A percentile compares a stretch with the other conserved stretches of the same genome.
Evolutionary conservation across 164 flowering plant genomes (phyloP).

Genomic region (Pachysandra terminalis): DNA sequence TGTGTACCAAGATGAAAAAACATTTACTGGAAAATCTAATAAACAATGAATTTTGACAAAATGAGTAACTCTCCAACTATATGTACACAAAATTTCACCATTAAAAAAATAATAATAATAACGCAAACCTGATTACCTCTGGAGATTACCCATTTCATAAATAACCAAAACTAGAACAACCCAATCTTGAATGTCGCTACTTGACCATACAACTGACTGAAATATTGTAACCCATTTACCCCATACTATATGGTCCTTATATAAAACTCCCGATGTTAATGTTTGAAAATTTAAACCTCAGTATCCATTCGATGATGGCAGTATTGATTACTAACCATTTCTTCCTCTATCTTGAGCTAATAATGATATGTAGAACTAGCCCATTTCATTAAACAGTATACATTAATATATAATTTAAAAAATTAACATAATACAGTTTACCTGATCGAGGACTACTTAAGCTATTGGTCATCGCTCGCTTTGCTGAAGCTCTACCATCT

Average conservation of each 20-base stretch:
- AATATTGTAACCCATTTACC: not conserved
- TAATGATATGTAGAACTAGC: not conserved
- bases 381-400: not conserved
- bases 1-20: not conserved
- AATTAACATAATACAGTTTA: constrained; percentile 11
- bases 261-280: not conserved
- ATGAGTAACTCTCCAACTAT: not conserved
- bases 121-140: too few relatives aligned
- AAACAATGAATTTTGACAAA: not conserved
- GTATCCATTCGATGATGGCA: not conserved
- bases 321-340: not conserved
- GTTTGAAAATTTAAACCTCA: not conserved
- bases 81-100: not conserved
- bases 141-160: too few relatives aligned
- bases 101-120: too few relatives aligned
- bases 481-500: constrained; percentile 59
- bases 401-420: constrained; percentile 1
- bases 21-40: not conserved
- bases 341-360: too few relatives aligned
- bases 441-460: constrained; percentile 39
- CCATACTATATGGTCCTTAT: not conserved
- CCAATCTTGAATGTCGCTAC: not conserved
- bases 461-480: constrained; percentile 39
- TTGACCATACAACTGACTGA: not conserved
- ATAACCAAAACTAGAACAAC: not conserved